Conservation (phyloP, 768 basidiomycete genomes). For the Boletus pseudopeckii region DNA sequence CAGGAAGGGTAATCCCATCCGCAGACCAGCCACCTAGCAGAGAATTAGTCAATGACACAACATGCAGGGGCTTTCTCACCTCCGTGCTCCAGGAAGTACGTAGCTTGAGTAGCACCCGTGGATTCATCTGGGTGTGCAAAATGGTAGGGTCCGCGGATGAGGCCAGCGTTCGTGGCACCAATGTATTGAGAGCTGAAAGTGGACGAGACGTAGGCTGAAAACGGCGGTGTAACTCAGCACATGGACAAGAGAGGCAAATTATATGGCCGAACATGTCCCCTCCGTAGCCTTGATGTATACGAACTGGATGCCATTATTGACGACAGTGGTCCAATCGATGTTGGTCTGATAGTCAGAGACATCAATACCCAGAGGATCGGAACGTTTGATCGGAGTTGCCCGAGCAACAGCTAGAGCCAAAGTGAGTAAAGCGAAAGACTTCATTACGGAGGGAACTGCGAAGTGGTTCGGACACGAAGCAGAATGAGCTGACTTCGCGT, state of each 20-base stretch:
- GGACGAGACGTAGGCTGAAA: conserved; percentile 23
- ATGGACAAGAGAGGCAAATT: neutral
- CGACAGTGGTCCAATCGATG: conserved; percentile 52
- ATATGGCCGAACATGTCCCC: conserved; percentile 42
- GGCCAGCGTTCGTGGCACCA: conserved; percentile 51
- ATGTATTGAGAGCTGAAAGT: conserved; percentile 47
- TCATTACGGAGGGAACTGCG: conserved; percentile 13
- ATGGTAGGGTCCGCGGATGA: conserved; percentile 62
- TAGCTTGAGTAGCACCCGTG: conserved; percentile 56
- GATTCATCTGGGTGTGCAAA: conserved; percentile 54
- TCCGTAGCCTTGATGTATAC: conserved; percentile 70
- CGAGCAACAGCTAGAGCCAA: conserved; percentile 12
- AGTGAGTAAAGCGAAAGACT: conserved; percentile 14
- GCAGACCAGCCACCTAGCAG: conserved; percentile 47
- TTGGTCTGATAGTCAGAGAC: conserved; percentile 48
- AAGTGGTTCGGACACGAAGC: neutral
- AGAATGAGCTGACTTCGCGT: neutral
- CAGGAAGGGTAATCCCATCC: conserved; percentile 61
- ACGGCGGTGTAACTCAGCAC: neutral
- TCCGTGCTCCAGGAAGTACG: conserved; percentile 55
- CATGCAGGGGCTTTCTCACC: conserved; percentile 28
- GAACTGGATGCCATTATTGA: conserved; percentile 49
- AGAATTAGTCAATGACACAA: neutral
- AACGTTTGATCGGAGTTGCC: conserved; percentile 28
- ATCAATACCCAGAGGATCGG: conserved; percentile 49